These are phyloP conservation scores for Nakazawaea populi DNA, from an alignment of 805 yeast genomes.

Conservation along the genomic window DNA sequence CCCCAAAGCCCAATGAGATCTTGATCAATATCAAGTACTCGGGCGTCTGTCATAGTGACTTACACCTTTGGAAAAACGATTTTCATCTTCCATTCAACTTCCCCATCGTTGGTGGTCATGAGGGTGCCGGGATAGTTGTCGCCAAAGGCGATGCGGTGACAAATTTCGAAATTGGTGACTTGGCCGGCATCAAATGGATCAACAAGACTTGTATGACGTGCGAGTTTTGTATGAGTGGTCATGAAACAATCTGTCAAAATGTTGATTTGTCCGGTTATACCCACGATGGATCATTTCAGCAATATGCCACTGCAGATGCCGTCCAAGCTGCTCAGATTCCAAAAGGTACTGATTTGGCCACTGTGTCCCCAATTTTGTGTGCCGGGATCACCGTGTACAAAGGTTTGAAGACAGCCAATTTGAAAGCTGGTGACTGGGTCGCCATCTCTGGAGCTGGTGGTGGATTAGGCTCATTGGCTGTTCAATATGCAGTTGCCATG, in stretches of 20 bases:
- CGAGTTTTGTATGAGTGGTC: slow-evolving; percentile 63
- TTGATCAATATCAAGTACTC: slow-evolving; percentile 79
- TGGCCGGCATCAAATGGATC: slow-evolving; percentile 82
- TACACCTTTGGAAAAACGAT: slow-evolving; percentile 93
- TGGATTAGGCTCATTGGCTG: slow-evolving; percentile 70
- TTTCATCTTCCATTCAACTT: slow-evolving; percentile 77
- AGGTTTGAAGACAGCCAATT: slow-evolving; percentile 76
- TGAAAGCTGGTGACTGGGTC: slow-evolving; percentile 69
- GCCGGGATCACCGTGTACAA: slow-evolving; percentile 92
- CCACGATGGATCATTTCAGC: slow-evolving; percentile 88
- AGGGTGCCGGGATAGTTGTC: slow-evolving; percentile 84
- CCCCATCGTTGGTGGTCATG: slow-evolving; percentile 85
- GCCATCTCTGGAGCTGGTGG: slow-evolving; percentile 78
- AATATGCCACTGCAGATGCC: slow-evolving; percentile 85
- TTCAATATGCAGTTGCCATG: slow-evolving; percentile 75
- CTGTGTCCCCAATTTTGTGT: slow-evolving; percentile 77
- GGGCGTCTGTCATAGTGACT: slow-evolving; percentile 92
- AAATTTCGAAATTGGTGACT: slow-evolving; percentile 73
- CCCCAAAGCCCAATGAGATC: slow-evolving; percentile 71
- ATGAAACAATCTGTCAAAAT: slow-evolving; percentile 65
- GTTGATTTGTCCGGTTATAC: slow-evolving; percentile 83
- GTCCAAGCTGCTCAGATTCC: slow-evolving; percentile 82
- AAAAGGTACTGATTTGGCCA: slow-evolving; percentile 66
- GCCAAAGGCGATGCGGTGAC: slow-evolving; percentile 65
- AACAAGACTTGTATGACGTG: slow-evolving; percentile 73